Base-by-base conservation (phyloP, 75 land plant species). In the Chamaecyparis obtusa region DNA sequence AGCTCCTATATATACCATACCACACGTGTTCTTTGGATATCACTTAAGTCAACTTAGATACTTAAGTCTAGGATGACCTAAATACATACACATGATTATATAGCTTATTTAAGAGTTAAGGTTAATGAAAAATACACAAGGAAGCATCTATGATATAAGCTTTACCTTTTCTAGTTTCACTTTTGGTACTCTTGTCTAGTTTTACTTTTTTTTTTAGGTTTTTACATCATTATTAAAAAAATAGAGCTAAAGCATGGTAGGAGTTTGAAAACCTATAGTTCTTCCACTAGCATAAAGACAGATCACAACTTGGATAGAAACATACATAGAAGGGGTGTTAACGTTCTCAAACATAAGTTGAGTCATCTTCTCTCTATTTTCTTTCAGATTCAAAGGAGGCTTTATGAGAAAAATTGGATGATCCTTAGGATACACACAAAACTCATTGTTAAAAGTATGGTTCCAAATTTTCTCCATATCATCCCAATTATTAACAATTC, bases 381-480 rank as follows among this genome's bases (percentile, higher is more conserved):
- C 90, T 54, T 91, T 91, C 11, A 92, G 92, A 88, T 95, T 95
- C 30, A 95, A 90, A 33, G 96, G 96, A 14, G 96, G 92, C 86
- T 95, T 95, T 74, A 95, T 95, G 46, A 94, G 91, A 57, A 94
- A 94, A 88, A 93, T 56, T 13, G 94, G 94, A 32, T 93, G 93
- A 77, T 93, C 94, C 85, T 92, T 93, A 37, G 94, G 93, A 83
- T 92, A 92, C 19, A 91, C 95, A 55, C 94, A 94, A 44, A 93
- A 91, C 78, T 95, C 95, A 87, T 94, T 94, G 86, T 95, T 92
- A 85, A 95, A 95, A 10, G 96, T 95, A 79, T 95, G 97, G 87
- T 94, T 94, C 97, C 97, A 96, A 13, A 96, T 96, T 83, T 96
- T 96, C 89, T 96, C 97, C 97, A 96, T 96, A 82, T 96, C 97